Evolutionary conservation across 2,329 filamentous ascomycete species (phyloP), one percentile per base, ranked within the genome.

Genomic region (Curvularia verruculosa): DNA sequence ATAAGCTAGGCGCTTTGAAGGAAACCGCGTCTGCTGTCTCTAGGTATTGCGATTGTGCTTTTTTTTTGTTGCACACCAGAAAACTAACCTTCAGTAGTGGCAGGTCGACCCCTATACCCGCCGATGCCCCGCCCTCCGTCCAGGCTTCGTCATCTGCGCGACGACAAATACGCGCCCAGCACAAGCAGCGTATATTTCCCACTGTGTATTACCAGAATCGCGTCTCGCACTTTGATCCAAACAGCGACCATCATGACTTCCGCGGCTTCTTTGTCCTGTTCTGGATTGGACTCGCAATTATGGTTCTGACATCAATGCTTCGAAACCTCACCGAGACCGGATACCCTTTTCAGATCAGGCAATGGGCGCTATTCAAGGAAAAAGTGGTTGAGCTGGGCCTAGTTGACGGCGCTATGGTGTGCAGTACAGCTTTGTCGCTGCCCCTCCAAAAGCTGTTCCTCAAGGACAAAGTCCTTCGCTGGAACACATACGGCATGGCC

Each of bases 181-280:
- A 92, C 68, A 88, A 89, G 64, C 89, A 89, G 55, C 89, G 93
- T 66, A 83, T 97, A 65, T 99, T 98, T 75, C 94, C 96, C 21
- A 95, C 91, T 21, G 92, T 96, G 73, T 91, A 96, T 70, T 99
- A 94, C 79, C 86, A 91, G 39, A 89, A 90, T 58, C 89, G 95
- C 55, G 89, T 98, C 21, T 98, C 94, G 18, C 94, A 99, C 79
- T 96, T 99, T 74, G 95, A 99, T 73, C 92, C 93, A 0, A 84
- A 86, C 48, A 96, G 91, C 77, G 92, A 96, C 70, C 93, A 98
- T 75, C 88, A 88, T 70, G 92, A 99, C 77, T 99, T 99, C 75
- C 87, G 92, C 68, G 95, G 95, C 73, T 99, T 99, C 84, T 99
- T 97, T 80, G 91, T 95, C 52, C 85, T 99, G 36, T 99, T 99